Evolutionary conservation across 768 basidiomycete species (phyloP).

Genomic region (Leccinum incarnatum): DNA sequence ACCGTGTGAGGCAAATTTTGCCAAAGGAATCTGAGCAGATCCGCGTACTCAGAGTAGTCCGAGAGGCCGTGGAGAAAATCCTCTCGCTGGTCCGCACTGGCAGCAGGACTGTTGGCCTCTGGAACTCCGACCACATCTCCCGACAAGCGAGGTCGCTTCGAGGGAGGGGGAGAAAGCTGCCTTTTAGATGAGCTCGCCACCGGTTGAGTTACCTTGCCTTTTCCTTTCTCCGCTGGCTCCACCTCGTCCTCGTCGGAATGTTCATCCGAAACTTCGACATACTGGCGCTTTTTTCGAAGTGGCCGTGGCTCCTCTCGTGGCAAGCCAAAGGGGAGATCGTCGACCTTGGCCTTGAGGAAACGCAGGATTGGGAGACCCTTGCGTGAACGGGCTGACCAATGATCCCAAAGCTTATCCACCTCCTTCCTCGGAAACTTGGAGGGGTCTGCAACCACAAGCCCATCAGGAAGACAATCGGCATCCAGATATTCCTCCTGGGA

Average conservation of each 20-base stretch:
- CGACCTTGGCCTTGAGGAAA: not conserved
- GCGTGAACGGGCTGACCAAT: not conserved
- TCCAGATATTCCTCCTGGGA: not conserved
- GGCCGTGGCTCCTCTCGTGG: not conserved
- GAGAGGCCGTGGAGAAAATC: not conserved
- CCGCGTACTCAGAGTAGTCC: not conserved
- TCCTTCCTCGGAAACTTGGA: not conserved
- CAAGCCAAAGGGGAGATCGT: not conserved
- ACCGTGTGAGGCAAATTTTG: too few relatives aligned
- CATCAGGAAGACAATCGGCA: not conserved
- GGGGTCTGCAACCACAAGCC: not conserved
- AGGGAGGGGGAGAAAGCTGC: not conserved
- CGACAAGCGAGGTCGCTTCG: not conserved
- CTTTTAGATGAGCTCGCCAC: not conserved
- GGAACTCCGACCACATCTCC: not conserved
- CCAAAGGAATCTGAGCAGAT: too few relatives aligned
- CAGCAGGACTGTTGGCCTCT: not conserved
- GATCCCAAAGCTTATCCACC: not conserved
- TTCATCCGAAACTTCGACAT: not conserved
- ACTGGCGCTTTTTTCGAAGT: not conserved
- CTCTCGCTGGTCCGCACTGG: not conserved
- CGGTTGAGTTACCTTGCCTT: not conserved
- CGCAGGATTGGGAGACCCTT: not conserved
- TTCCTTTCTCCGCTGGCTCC: not conserved
- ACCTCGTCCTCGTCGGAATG: not conserved